phyloP scores from a whole-genome alignment of 2,329 filamentous ascomycete species.

The Colletotrichum limetticola region DNA sequence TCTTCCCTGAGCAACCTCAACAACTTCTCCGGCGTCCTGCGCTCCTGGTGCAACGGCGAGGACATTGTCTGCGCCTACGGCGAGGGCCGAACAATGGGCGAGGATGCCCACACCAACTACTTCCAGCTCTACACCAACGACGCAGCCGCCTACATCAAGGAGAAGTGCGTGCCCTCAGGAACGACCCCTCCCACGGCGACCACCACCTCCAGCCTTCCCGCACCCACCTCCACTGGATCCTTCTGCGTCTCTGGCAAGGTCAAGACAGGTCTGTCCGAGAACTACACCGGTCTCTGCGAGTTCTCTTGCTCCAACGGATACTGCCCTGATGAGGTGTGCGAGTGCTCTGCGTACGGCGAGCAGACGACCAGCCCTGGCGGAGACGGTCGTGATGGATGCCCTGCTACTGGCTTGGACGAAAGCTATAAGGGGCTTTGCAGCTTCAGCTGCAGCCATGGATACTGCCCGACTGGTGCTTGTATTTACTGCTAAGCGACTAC shows the following conservation, averaged over 20 bases:
- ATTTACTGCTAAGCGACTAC: conserved; percentile 26
- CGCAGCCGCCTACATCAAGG: conserved; percentile 31
- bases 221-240: conserved; percentile 25
- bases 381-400: conserved; percentile 45
- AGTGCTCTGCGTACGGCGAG: conserved; percentile 45
- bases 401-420: conserved; percentile 44
- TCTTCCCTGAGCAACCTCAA: conserved; percentile 25
- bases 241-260: conserved; percentile 42
- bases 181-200: conserved; percentile 10
- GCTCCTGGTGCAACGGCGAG: conserved; percentile 48
- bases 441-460: conserved; percentile 57
- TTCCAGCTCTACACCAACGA: conserved; percentile 32
- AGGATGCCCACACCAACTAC: conserved; percentile 49
- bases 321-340: conserved; percentile 47
- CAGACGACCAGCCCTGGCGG: conserved; percentile 36
- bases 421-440: conserved; percentile 57
- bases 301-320: conserved; percentile 46
- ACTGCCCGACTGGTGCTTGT: conserved; percentile 52
- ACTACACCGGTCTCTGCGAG: conserved; percentile 49
- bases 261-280: conserved; percentile 39
- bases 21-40: conserved; percentile 32
- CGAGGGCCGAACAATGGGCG: conserved; percentile 35
- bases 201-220: conserved; percentile 14
- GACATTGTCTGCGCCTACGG: conserved; percentile 53
- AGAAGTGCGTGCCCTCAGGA: conserved; percentile 24